These are phyloP conservation scores for Umbelopsis vinacea DNA, from an alignment of 192 early-diverging fungal species.

Conservation along the genomic window DNA sequence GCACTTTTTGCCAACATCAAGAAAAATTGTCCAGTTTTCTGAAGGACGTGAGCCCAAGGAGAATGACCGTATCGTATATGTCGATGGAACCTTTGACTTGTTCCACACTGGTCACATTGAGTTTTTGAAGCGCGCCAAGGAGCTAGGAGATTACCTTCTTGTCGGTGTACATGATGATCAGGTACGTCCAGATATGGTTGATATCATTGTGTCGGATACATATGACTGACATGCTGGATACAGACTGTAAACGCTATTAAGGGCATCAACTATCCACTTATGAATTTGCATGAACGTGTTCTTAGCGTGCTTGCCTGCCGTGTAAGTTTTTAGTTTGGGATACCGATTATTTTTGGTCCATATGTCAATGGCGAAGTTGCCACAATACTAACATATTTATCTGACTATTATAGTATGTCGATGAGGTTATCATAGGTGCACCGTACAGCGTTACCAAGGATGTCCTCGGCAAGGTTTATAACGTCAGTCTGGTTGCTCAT, in stretches of 20 bases:
- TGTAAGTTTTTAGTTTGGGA: slow-evolving; percentile 51
- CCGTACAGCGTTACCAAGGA: slow-evolving; percentile 88
- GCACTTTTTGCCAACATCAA: slow-evolving; percentile 88
- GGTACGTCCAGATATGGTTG: slow-evolving; percentile 28
- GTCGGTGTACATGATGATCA: slow-evolving; percentile 94
- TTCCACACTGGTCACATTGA: slow-evolving; percentile 95
- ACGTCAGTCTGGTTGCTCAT: slow-evolving; percentile 81
- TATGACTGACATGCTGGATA: background rate
- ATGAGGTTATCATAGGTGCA: slow-evolving; percentile 93
- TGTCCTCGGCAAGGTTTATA: slow-evolving; percentile 85
- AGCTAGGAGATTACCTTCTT: slow-evolving; percentile 86
- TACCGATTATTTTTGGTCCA: no score
- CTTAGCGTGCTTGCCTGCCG: slow-evolving; percentile 91
- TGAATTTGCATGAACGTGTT: slow-evolving; percentile 95
- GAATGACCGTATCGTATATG: slow-evolving; percentile 86
- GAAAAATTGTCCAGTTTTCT: slow-evolving; percentile 90
- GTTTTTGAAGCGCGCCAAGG: slow-evolving; percentile 86
- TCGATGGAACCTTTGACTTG: slow-evolving; percentile 95
- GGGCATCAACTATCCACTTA: slow-evolving; percentile 88
- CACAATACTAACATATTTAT: no score
- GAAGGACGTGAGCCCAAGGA: slow-evolving; percentile 76
- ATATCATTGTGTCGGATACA: background rate
- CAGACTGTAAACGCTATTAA: slow-evolving; percentile 85
- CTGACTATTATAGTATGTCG: slow-evolving; percentile 67
- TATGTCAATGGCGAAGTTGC: no score